Evolutionary conservation across 441 rosid genomes (phyloP), one percentile per base, ranked within the genome.

Genomic region (Geranium incanum): DNA sequence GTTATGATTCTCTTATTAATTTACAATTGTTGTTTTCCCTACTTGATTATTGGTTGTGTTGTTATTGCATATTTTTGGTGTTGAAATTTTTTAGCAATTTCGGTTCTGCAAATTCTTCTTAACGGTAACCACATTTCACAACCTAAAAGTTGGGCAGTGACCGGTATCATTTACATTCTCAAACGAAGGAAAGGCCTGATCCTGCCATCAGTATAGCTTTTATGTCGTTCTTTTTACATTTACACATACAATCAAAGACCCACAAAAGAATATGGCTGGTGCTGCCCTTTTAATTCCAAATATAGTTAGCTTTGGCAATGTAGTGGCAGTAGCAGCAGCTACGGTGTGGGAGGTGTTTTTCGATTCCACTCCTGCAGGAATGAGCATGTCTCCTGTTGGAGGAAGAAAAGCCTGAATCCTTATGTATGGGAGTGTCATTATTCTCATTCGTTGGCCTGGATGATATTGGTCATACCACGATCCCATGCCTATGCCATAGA

Each of bases 1-100:
- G 55, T 76, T 71, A 36, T 71, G 16, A 15, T 74, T 77, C 16
- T 19, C 16, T 15, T 68, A 39, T 18, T 28, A 18, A 68, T 68
- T 16, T 38, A 68, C 33, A 68, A 11, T 23, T 23, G 38, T n/a
- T 41, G 18, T 41, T n/a, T n/a, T 36, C 16, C 18, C 28, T 7
- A 43, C 57, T 9, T 23, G 60, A 68, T 43, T 50, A 18, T 23
- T 67, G 39, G 52, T 4, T 36, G n/a, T 66, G 45, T 11, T 62
- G 7, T 62, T 33, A 64, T 36, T 28, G 39, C 15, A 64, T 33
- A 64, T 64, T 15, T 57, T 57, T 64, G 13, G 67, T 28, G 67
- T 33, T 28, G 33, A 28, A 1, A n/a, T 3, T 63, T 23, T 28
- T 63, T 63, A 23, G 38, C 38, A 63, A 28, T 1, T 63, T 28